These are phyloP conservation scores for Umbelopsis isabellina DNA, from an alignment of 192 early-diverging fungal genomes.

Conservation along the genomic window DNA sequence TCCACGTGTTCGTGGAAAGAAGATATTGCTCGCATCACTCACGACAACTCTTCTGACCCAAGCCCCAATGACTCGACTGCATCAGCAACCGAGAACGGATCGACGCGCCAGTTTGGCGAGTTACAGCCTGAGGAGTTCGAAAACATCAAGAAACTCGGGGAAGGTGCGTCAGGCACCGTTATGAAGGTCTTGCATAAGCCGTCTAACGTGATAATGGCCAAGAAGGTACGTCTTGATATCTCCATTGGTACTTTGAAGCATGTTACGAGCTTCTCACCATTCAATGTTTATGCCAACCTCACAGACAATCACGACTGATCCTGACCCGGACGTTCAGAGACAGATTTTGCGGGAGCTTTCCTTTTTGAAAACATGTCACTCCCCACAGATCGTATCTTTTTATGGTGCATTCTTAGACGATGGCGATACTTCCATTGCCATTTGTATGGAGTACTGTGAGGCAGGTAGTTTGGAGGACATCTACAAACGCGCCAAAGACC, in stretches of 20 bases:
- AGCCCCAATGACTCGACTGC: background rate
- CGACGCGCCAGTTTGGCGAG: slow-evolving; percentile 19
- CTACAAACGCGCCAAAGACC: slow-evolving; percentile 71
- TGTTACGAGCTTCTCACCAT: slow-evolving; percentile 1
- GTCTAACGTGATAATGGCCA: slow-evolving; percentile 81
- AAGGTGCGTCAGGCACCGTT: slow-evolving; percentile 93
- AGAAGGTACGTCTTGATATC: slow-evolving; percentile 70
- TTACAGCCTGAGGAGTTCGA: slow-evolving; percentile 71
- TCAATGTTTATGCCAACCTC: background rate
- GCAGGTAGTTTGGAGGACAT: slow-evolving; percentile 91
- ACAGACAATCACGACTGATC: slow-evolving; percentile 61
- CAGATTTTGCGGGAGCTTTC: slow-evolving; percentile 91
- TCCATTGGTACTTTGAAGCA: background rate
- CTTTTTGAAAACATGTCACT: slow-evolving; percentile 85
- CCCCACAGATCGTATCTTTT: slow-evolving; percentile 90
- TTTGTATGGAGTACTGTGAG: slow-evolving; percentile 97
- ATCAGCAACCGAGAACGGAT: background rate
- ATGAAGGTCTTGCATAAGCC: slow-evolving; percentile 80
- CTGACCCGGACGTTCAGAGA: slow-evolving; percentile 69
- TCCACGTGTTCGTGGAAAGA: slow-evolving; percentile 26
- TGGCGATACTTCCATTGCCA: slow-evolving; percentile 75
- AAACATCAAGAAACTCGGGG: slow-evolving; percentile 80
- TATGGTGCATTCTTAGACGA: slow-evolving; percentile 90
- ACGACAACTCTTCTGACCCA: background rate
- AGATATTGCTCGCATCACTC: slow-evolving; percentile 32